Percentiles rank a stretch among this genome's conserved stretches.
phyloP scores from a whole-genome alignment of 140 eudicot genomes.

The Stevia rebaudiana region DNA sequence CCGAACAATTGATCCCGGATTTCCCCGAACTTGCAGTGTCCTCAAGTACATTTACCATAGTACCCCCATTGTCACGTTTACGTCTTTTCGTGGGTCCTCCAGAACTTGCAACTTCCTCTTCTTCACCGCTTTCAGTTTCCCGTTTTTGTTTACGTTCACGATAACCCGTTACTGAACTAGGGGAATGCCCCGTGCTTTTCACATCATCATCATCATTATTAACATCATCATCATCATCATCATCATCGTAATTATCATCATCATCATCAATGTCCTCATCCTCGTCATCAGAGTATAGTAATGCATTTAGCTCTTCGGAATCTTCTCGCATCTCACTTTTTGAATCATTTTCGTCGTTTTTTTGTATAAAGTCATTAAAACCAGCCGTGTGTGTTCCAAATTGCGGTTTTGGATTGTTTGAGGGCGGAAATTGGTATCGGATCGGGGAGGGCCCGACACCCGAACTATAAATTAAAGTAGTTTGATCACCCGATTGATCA shows the following conservation, averaged over 20 bases:
- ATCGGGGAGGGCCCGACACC: conserved; percentile 21
- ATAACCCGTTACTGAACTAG: conserved; percentile 32
- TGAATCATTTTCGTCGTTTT: conserved; percentile 32
- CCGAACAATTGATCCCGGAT: conserved; percentile 20
- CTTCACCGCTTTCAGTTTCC: conserved; percentile 37
- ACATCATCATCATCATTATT: conserved; percentile 41
- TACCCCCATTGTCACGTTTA: conserved; percentile 31
- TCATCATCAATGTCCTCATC: conserved; percentile 39
- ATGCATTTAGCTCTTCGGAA: conserved; percentile 66
- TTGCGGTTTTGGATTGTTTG: conserved; percentile 32
- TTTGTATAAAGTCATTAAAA: conserved; percentile 10
- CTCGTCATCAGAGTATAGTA: conserved; percentile 68
- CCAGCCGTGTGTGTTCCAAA: conserved; percentile 11
- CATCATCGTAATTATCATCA: conserved; percentile 53
- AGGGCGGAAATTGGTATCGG: conserved; percentile 25
- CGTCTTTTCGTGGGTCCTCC: conserved; percentile 36
- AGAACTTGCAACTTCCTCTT: conserved; percentile 75
- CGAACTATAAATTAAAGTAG: conserved; percentile 60
- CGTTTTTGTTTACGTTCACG: conserved; percentile 22
- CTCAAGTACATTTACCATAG: conserved; percentile 21
- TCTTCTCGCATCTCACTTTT: conserved; percentile 65
- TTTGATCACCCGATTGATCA: conserved; percentile 76
- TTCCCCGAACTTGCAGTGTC: conserved; percentile 41
- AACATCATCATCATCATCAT: conserved; percentile 34
- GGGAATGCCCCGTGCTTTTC: conserved; percentile 89